phyloP scores from a whole-genome alignment of 192 early-diverging fungal species.

The Coemansia nantahalensis region DNA sequence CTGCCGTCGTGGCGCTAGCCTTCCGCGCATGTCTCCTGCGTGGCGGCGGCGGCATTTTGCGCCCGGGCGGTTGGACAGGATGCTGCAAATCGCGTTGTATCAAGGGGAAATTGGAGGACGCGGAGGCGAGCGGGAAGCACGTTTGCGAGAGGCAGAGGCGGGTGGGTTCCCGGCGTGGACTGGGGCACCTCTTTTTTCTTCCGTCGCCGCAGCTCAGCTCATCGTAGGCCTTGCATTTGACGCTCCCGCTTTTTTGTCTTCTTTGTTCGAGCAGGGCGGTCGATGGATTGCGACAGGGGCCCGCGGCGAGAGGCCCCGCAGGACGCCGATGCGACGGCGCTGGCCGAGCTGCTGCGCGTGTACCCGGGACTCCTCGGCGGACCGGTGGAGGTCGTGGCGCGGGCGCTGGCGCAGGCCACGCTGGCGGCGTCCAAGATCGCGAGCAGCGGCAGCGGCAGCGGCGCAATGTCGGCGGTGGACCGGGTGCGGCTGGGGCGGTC shows the following conservation, averaged over 20 bases:
- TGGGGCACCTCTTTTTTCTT: too few relatives aligned
- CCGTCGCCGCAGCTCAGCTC: too few relatives aligned
- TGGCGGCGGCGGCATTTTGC: constrained; percentile 39
- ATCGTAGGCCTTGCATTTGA: too few relatives aligned
- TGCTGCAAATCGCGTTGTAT: too few relatives aligned
- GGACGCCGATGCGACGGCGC: constrained; percentile 6
- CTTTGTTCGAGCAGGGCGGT: constrained; percentile 10
- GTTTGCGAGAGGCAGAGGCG: too few relatives aligned
- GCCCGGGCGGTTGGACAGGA: too few relatives aligned
- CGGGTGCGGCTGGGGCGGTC: constrained; percentile 27
- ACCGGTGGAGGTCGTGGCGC: constrained; percentile 36
- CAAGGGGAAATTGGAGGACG: constrained; percentile 2
- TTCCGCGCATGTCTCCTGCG: constrained; percentile 44
- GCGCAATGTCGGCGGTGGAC: constrained; percentile 18
- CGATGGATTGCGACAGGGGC: neutral
- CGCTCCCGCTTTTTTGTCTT: constrained; percentile 21
- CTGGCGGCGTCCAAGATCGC: constrained; percentile 25
- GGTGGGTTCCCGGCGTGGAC: too few relatives aligned
- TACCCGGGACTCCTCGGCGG: constrained; percentile 41
- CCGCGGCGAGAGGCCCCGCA: neutral
- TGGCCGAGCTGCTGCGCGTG: constrained; percentile 34
- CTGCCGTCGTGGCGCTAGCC: constrained; percentile 48
- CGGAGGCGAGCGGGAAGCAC: too few relatives aligned
- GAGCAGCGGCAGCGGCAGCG: constrained; percentile 2
- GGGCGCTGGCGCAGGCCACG: constrained; percentile 39